These are phyloP conservation scores for Barnettozyma hawaiiensis DNA, from an alignment of 1,139 yeast genomes.

Conservation along the genomic window DNA sequence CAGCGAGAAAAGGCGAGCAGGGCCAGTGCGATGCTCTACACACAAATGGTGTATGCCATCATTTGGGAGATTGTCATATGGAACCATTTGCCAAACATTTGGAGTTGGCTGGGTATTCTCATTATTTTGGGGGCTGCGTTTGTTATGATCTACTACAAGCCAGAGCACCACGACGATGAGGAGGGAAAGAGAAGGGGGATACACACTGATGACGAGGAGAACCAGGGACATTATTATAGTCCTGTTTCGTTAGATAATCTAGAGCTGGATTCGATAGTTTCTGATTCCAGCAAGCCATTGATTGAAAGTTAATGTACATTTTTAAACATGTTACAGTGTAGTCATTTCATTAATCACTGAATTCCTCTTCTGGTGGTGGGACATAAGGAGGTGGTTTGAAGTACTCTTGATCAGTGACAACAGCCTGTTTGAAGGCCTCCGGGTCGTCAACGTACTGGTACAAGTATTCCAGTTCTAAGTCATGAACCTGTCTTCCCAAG, in stretches of 20 bases:
- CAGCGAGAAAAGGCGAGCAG: slow-evolving; percentile 79
- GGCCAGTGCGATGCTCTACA: slow-evolving; percentile 68
- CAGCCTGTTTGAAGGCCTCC: slow-evolving; percentile 53
- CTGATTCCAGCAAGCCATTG: not conserved
- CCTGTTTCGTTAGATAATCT: not conserved
- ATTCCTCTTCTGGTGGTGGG: slow-evolving; percentile 34
- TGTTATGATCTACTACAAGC: slow-evolving; percentile 50
- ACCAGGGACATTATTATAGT: not conserved
- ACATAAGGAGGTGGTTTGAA: slow-evolving; percentile 51
- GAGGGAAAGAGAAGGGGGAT: slow-evolving; percentile 12
- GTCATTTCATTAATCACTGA: slow-evolving; percentile 20
- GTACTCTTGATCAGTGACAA: slow-evolving; percentile 65
- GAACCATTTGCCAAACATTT: slow-evolving; percentile 64
- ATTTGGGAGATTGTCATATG: slow-evolving; percentile 69
- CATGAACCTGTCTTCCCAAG: slow-evolving; percentile 92
- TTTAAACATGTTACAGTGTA: no score
- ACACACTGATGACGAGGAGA: not conserved
- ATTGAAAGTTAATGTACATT: no score
- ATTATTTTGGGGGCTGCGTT: slow-evolving; percentile 65
- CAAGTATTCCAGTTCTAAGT: slow-evolving; percentile 81
- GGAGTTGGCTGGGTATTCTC: slow-evolving; percentile 64
- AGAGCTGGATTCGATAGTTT: not conserved
- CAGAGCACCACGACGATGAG: no score
- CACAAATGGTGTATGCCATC: slow-evolving; percentile 75
- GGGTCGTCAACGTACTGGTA: slow-evolving; percentile 68